A percentile compares a stretch with the other conserved stretches of the same genome.
These are phyloP conservation scores for Candida glaebosa DNA, from an alignment of 805 yeast species.

Conservation along the genomic window DNA sequence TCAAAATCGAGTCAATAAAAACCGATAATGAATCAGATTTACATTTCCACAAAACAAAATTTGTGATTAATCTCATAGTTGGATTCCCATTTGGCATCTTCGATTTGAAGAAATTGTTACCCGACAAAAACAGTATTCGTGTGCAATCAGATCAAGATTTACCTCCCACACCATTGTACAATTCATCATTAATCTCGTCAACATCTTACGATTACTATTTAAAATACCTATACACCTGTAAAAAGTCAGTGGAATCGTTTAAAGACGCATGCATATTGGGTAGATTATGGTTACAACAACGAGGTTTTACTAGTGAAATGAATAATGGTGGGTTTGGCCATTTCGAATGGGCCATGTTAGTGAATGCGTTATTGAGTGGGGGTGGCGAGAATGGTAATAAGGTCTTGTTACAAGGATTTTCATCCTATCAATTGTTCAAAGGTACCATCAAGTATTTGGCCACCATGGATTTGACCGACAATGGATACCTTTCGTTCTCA, in stretches of 20 bases:
- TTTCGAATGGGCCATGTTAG: slow-evolving; percentile 78
- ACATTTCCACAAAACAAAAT: slow-evolving; percentile 60
- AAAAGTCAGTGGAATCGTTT: slow-evolving; percentile 75
- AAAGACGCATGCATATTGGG: slow-evolving; percentile 86
- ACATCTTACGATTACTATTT: slow-evolving; percentile 66
- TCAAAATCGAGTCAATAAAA: slow-evolving; percentile 56
- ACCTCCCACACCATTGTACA: slow-evolving; percentile 85
- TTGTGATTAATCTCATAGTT: slow-evolving; percentile 66
- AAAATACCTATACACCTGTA: slow-evolving; percentile 70
- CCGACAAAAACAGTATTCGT: slow-evolving; percentile 79
- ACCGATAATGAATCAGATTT: slow-evolving; percentile 50
- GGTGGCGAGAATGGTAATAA: slow-evolving; percentile 76
- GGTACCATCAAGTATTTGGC: slow-evolving; percentile 83
- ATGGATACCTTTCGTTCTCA: slow-evolving; percentile 66
- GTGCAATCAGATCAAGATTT: slow-evolving; percentile 48
- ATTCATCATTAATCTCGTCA: slow-evolving; percentile 72
- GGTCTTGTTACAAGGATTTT: slow-evolving; percentile 79
- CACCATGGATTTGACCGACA: slow-evolving; percentile 60
- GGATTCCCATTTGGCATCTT: slow-evolving; percentile 72
- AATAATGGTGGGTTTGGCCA: slow-evolving; percentile 84
- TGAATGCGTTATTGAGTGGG: slow-evolving; percentile 81
- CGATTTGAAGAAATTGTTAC: slow-evolving; percentile 70
- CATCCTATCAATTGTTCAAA: slow-evolving; percentile 89
- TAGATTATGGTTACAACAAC: slow-evolving; percentile 83
- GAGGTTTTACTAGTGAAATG: slow-evolving; percentile 68